Percentiles rank a stretch among this genome's conserved stretches.
Evolutionary conservation across 2,329 filamentous ascomycete genomes (phyloP).

Genomic region (Microsporum ferrugineum): DNA sequence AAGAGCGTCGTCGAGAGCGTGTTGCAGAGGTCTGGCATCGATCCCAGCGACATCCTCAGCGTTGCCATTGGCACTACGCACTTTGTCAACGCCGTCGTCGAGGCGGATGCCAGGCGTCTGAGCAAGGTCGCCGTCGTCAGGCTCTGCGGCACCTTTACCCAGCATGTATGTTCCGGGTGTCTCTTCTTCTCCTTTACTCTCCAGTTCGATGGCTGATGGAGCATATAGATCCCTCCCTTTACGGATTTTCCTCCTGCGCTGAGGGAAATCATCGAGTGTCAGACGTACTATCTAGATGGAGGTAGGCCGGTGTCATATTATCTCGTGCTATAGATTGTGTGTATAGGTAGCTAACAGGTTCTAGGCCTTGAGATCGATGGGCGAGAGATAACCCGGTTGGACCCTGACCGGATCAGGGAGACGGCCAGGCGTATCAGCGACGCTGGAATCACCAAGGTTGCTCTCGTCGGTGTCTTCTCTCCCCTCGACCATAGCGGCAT

Average conservation of each 20-base stretch:
- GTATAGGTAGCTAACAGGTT: neutral
- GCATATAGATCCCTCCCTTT: slow-evolving; percentile 33
- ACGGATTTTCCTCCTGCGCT: slow-evolving; percentile 37
- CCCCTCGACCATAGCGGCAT: slow-evolving; percentile 34
- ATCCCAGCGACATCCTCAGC: slow-evolving; percentile 32
- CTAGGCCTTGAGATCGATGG: slow-evolving; percentile 40
- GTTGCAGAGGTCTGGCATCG: slow-evolving; percentile 29
- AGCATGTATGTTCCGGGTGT: slow-evolving; percentile 19
- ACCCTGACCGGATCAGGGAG: slow-evolving; percentile 29
- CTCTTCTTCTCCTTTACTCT: neutral
- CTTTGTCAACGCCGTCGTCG: slow-evolving; percentile 42
- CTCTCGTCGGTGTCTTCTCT: slow-evolving; percentile 38
- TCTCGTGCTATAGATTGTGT: neutral
- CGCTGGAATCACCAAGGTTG: slow-evolving; percentile 30
- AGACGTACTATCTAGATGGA: slow-evolving; percentile 34
- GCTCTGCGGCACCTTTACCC: slow-evolving; percentile 37
- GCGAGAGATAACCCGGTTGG: slow-evolving; percentile 32
- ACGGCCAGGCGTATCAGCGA: slow-evolving; percentile 26
- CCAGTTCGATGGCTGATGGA: neutral
- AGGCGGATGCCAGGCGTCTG: slow-evolving; percentile 35
- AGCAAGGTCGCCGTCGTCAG: slow-evolving; percentile 38
- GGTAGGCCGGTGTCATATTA: slow-evolving; percentile 7
- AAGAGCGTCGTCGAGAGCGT: slow-evolving; percentile 37
- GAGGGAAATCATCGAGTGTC: slow-evolving; percentile 32
- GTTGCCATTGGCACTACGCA: slow-evolving; percentile 42